These are phyloP conservation scores for Talaromyces thailandensis DNA, from an alignment of 495 filamentous ascomycete genomes.

Conservation along the genomic window DNA sequence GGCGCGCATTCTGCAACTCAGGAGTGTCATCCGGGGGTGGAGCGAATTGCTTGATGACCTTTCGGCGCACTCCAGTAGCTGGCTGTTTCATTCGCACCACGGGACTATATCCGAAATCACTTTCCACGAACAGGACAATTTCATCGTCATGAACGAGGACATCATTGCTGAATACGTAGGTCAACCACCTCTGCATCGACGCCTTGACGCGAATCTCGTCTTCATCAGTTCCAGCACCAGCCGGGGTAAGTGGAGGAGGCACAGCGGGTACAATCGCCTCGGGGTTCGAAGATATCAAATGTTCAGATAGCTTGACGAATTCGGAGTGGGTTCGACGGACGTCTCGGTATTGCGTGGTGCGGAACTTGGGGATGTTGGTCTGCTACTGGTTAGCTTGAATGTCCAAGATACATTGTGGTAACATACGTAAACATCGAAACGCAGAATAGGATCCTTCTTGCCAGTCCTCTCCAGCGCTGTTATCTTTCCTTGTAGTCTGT, in stretches of 20 bases:
- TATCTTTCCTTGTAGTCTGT: constrained; percentile 88
- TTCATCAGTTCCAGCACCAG: constrained; percentile 93
- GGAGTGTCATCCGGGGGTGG: constrained; percentile 96
- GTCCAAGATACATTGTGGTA: constrained; percentile 1
- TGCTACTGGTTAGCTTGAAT: constrained; percentile 23
- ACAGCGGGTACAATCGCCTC: constrained; percentile 97
- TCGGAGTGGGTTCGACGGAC: constrained; percentile 92
- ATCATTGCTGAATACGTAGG: constrained; percentile 83
- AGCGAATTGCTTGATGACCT: constrained; percentile 96
- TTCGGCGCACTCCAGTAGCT: constrained; percentile 87
- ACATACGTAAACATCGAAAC: constrained; percentile 94
- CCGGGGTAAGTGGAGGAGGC: constrained; percentile 80
- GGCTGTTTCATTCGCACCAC: constrained; percentile 94
- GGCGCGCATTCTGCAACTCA: constrained; percentile 80
- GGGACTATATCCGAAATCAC: constrained; percentile 96
- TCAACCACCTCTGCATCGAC: constrained; percentile 89
- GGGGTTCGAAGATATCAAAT: constrained; percentile 90
- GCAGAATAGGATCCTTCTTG: constrained; percentile 87
- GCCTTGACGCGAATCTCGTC: constrained; percentile 86
- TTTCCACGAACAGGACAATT: constrained; percentile 94
- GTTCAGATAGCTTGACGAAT: constrained; percentile 88
- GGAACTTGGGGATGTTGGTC: constrained; percentile 96
- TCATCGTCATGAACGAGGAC: constrained; percentile 92
- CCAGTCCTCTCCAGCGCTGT: constrained; percentile 87
- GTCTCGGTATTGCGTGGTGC: constrained; percentile 96